Base-by-base conservation (phyloP, 768 basidiomycete species). In the Boletus vinaceobasis region DNA sequence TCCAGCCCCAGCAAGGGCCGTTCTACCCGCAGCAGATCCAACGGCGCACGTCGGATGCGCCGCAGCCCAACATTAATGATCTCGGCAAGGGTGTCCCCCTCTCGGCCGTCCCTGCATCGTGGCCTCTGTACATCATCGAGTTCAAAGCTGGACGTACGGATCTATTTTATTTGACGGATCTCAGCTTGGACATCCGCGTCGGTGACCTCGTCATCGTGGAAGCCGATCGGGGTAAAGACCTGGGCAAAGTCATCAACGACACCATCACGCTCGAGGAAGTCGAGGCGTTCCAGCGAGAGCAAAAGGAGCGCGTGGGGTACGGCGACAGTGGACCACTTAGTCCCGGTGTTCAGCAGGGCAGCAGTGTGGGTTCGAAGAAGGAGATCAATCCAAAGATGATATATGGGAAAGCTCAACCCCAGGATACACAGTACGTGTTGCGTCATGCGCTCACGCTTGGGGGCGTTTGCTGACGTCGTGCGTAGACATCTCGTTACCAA, bases 301-400 rank as follows among this genome's bases (percentile, higher is more conserved):
- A 92, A 72, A 80, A 78, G 57, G 86, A 87, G 61, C 77, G 79
- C 60, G 70, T 74, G 50, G 73, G 77, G 2, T 75, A 72, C 47
- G 68, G 75, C 11, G 63, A 68, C 44, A 69, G 73, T n/a, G 71
- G 73, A 35, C 80, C 81, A 17, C 77, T 75, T 50, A 83, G 80
- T 57, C 79, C 84, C 23, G 79, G 75, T 42, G 77, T 74, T 15
- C 65, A 63, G 27, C 70, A 71, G 31, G 68, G 70, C 10, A 56
- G 59, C 17, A 57, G 59, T 17, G 60, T 50, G 27, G 65, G 69
- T 4, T 74, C 82, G 53, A 91, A 89, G 72, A 95, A 96, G 75
- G 94, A 98, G 72, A 91, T 97, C 53, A 93, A 88, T 68, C 96
- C 96, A 13, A 99, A 99, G 83, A 85, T 88, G 82, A 96, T 98